Conservation (phyloP, 192 early-diverging fungal genomes). For the Podila verticillata region DNA sequence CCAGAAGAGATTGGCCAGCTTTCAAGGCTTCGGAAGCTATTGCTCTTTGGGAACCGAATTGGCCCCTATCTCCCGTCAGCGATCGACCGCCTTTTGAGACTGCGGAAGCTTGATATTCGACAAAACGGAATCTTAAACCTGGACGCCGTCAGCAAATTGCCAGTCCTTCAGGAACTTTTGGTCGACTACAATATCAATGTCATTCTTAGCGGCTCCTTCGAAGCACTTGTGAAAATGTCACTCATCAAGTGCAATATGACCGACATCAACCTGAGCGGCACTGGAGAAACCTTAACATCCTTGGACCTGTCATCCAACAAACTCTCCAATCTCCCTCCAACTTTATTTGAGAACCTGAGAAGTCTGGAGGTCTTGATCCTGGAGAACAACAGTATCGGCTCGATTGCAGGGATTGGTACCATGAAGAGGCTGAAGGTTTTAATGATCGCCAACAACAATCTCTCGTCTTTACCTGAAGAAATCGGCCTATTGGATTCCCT, state of each 20-base stretch:
- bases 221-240: conserved; percentile 63
- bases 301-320: conserved; percentile 76
- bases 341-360: conserved; percentile 65
- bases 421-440: conserved; percentile 64
- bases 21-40: conserved; percentile 62
- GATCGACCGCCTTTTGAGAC: conserved; percentile 63
- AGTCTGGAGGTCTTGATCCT: conserved; percentile 68
- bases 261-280: conserved; percentile 64
- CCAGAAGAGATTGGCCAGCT: conserved; percentile 79
- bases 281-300: conserved; percentile 42
- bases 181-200: conserved; percentile 81
- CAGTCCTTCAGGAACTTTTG: conserved; percentile 67
- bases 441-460: conserved; percentile 73
- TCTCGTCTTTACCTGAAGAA: conserved; percentile 75
- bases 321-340: conserved; percentile 70
- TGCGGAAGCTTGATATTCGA: conserved; percentile 82
- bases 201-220: conserved; percentile 67
- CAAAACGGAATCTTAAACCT: conserved; percentile 82
- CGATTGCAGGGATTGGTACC: conserved; percentile 68
- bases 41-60: conserved; percentile 81
- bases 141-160: conserved; percentile 63
- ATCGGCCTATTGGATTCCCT: conserved; percentile 72
- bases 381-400: conserved; percentile 77
- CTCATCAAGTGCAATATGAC: conserved; percentile 78
- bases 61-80: conserved; percentile 72